Conservation (phyloP, 208 protist species). For the Entamoeba moshkovskii region DNA sequence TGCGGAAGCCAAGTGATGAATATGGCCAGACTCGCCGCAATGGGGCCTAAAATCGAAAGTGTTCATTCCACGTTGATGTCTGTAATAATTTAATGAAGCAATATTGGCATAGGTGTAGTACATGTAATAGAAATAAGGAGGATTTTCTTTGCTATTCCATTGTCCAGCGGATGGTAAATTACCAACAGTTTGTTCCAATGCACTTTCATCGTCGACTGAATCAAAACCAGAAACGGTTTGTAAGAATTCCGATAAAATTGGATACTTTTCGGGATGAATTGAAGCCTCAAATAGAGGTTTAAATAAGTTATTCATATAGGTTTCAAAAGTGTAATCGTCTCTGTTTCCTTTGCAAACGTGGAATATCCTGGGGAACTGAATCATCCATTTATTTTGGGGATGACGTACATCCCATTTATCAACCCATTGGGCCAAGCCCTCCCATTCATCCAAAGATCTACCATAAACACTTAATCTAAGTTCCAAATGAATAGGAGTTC, state of each 20-base stretch:
- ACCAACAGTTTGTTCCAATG: constrained; percentile 49
- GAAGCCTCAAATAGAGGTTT: constrained; percentile 89
- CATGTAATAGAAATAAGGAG: constrained; percentile 91
- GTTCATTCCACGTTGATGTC: constrained; percentile 57
- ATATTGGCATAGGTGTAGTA: constrained; percentile 96
- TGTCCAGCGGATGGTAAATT: constrained; percentile 50
- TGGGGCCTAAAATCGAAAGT: constrained; percentile 89
- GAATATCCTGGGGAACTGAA: constrained; percentile 25
- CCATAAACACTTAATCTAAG: constrained; percentile 14
- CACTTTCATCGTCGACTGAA: constrained; percentile 91
- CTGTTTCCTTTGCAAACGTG: neutral
- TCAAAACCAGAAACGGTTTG: constrained; percentile 83
- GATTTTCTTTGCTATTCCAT: constrained; percentile 78
- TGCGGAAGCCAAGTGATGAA: constrained; percentile 66
- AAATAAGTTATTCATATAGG: constrained; percentile 59
- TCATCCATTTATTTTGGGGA: constrained; percentile 1
- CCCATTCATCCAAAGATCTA: constrained; percentile 10
- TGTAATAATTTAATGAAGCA: constrained; percentile 77
- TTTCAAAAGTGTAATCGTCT: neutral
- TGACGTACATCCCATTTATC: neutral
- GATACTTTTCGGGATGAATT: constrained; percentile 70
- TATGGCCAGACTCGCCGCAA: constrained; percentile 54
- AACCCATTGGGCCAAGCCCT: constrained; percentile 2
- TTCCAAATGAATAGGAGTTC: neutral
- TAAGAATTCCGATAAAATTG: constrained; percentile 79